Evolutionary conservation across 179 eudicot genomes (phyloP).

Genomic region (Gypsophila paniculata): DNA sequence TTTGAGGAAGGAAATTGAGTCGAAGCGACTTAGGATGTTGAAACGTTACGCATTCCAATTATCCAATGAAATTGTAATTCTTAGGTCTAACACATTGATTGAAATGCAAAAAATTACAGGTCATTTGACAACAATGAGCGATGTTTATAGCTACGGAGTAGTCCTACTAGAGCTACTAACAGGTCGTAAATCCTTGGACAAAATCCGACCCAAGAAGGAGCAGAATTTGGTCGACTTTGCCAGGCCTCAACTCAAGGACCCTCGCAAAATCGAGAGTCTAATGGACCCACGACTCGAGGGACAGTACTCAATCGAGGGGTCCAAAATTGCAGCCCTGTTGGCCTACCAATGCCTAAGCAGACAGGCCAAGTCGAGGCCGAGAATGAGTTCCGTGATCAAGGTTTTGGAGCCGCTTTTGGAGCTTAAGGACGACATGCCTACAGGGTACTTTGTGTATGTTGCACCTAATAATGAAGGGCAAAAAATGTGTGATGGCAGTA

Average conservation of each 20-base stretch:
- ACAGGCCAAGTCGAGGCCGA: conserved; percentile 63
- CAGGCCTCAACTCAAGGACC: conserved; percentile 59
- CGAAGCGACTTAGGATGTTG: neutral
- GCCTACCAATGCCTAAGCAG: conserved; percentile 77
- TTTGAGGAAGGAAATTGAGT: no score
- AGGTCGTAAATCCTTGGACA: conserved; percentile 63
- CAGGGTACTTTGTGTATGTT: conserved; percentile 52
- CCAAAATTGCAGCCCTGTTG: conserved; percentile 61
- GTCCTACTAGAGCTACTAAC: conserved; percentile 74
- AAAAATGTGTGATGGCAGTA: conserved; percentile 9
- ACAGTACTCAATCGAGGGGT: conserved; percentile 67
- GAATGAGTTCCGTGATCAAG: conserved; percentile 61
- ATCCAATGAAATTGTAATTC: no score
- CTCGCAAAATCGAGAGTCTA: conserved; percentile 49
- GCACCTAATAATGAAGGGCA: conserved; percentile 34
- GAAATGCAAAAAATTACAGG: conserved; percentile 36
- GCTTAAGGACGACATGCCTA: conserved; percentile 50
- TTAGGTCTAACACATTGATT: neutral
- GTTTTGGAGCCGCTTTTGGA: conserved; percentile 52
- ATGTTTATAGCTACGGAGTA: conserved; percentile 88
- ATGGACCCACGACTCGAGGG: conserved; percentile 87
- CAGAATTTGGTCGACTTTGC: conserved; percentile 73
- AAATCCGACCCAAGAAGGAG: conserved; percentile 55
- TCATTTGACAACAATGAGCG: conserved; percentile 81
- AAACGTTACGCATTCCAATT: neutral